Evolutionary conservation across 495 filamentous ascomycete genomes (phyloP).

Genomic region (Aspergillus asperescens): DNA sequence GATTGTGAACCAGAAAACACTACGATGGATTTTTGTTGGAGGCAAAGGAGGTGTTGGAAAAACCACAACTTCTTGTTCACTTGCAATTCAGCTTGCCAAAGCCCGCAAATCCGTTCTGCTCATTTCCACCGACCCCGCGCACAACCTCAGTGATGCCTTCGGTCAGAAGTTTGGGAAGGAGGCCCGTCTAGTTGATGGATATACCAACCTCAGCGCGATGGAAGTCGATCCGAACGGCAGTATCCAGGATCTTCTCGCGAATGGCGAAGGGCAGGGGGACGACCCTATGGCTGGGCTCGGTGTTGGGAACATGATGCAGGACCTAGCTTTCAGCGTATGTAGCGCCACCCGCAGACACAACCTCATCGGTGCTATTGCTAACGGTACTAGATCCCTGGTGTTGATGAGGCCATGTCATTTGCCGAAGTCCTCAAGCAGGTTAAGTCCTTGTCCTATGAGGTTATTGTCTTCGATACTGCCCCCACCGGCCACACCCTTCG

Average conservation of each 20-base stretch:
- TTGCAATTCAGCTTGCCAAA: constrained; percentile 97
- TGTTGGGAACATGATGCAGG: constrained; percentile 71
- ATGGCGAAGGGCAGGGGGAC: constrained; percentile 67
- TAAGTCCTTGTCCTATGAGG: constrained; percentile 97
- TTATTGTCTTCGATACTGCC: constrained; percentile 98
- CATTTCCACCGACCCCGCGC: constrained; percentile 96
- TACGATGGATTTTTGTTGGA: constrained; percentile 99
- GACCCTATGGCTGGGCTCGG: constrained; percentile 61
- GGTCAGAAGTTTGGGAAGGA: constrained; percentile 99
- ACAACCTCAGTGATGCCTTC: constrained; percentile 98
- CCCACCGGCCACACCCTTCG: constrained; percentile 98
- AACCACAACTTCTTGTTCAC: constrained; percentile 95
- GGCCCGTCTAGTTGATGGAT: constrained; percentile 85
- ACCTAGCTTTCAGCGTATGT: constrained; percentile 63
- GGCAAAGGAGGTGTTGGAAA: constrained; percentile 99
- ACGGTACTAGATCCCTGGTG: constrained; percentile 76
- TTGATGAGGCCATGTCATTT: constrained; percentile 99
- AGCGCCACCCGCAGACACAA: neutral
- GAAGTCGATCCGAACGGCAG: constrained; percentile 99
- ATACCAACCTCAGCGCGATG: constrained; percentile 93
- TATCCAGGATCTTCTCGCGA: constrained; percentile 87
- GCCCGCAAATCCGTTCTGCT: constrained; percentile 92
- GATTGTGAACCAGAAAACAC: constrained; percentile 85
- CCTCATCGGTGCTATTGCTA: constrained; percentile 9
- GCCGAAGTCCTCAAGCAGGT: constrained; percentile 99